Evolutionary conservation across 495 filamentous ascomycete genomes (phyloP).

Genomic region (Xylaria venustula): DNA sequence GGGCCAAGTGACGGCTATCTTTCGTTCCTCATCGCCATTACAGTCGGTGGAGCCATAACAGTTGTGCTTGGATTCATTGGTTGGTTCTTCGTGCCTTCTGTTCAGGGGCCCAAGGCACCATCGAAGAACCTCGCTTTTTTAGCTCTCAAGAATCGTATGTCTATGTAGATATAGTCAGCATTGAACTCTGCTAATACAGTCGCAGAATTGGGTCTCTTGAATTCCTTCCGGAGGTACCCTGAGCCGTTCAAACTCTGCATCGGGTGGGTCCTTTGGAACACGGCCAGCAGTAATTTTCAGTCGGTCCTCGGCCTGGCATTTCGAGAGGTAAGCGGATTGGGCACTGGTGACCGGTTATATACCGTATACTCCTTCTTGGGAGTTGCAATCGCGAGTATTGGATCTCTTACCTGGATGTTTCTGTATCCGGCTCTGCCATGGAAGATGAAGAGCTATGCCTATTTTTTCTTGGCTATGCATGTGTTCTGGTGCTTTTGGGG

Average conservation of each 20-base stretch:
- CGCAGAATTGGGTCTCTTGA: slow-evolving; percentile 16
- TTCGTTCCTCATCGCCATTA: slow-evolving; percentile 24
- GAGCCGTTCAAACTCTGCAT: slow-evolving; percentile 29
- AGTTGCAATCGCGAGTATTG: slow-evolving; percentile 18
- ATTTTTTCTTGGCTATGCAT: slow-evolving; percentile 19
- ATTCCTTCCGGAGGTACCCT: slow-evolving; percentile 15
- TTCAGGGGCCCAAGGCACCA: slow-evolving; percentile 14
- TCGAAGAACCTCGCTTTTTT: slow-evolving; percentile 15
- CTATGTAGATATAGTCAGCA: background rate
- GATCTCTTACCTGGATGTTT: slow-evolving; percentile 21
- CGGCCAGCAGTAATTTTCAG: slow-evolving; percentile 20
- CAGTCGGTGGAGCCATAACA: slow-evolving; percentile 22
- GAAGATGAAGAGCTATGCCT: slow-evolving; percentile 20
- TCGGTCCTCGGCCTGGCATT: slow-evolving; percentile 17
- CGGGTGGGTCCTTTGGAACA: slow-evolving; percentile 29
- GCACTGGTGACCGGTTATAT: slow-evolving; percentile 16
- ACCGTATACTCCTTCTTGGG: slow-evolving; percentile 22
- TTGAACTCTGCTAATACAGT: background rate
- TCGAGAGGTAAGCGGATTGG: slow-evolving; percentile 22
- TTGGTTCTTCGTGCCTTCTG: slow-evolving; percentile 18
- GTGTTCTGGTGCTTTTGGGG: slow-evolving; percentile 22
- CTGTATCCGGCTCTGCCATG: slow-evolving; percentile 13
- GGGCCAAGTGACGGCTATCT: slow-evolving; percentile 17
- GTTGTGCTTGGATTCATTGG: slow-evolving; percentile 20
- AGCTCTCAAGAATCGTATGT: slow-evolving; percentile 22